Conservation (phyloP, 106 monocot species). For the Gastrodia elata region DNA sequence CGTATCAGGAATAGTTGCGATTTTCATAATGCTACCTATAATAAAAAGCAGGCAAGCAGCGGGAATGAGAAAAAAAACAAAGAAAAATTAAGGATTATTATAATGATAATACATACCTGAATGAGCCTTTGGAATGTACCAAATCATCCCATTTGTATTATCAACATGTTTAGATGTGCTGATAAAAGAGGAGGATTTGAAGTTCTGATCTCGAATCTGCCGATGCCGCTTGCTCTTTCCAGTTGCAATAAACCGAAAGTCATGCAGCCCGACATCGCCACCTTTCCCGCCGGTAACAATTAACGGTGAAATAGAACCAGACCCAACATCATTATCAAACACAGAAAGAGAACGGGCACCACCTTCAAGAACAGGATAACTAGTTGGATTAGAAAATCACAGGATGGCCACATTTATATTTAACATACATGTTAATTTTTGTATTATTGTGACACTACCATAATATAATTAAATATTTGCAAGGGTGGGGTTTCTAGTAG, state of each 20-base stretch:
- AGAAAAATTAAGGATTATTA: constrained; percentile 5
- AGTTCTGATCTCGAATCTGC: constrained; percentile 26
- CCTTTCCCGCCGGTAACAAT: constrained; percentile 80
- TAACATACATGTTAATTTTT: too few relatives aligned
- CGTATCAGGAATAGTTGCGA: constrained; percentile 68
- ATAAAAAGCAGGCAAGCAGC: constrained; percentile 8
- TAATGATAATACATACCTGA: constrained; percentile 38
- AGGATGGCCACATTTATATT: background rate
- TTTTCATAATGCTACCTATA: constrained; percentile 66
- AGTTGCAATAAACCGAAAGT: constrained; percentile 80
- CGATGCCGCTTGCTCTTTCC: constrained; percentile 57
- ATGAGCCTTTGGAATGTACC: constrained; percentile 95
- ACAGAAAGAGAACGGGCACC: constrained; percentile 84
- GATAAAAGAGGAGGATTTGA: constrained; percentile 12
- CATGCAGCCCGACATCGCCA: constrained; percentile 89
- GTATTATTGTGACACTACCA: too few relatives aligned
- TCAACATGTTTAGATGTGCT: constrained; percentile 26
- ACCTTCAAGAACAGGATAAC: constrained; percentile 37
- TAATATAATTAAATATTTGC: too few relatives aligned
- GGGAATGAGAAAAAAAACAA: background rate
- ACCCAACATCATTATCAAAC: constrained; percentile 66
- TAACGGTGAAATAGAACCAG: constrained; percentile 65
- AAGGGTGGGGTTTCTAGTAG: too few relatives aligned
- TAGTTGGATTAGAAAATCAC: background rate
- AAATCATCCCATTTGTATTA: constrained; percentile 74